A percentile compares a stretch with the other conserved stretches of the same genome.
These are phyloP conservation scores for Astrephomene gubernaculifera DNA, from an alignment of 139 green algal species.

Conservation along the genomic window DNA sequence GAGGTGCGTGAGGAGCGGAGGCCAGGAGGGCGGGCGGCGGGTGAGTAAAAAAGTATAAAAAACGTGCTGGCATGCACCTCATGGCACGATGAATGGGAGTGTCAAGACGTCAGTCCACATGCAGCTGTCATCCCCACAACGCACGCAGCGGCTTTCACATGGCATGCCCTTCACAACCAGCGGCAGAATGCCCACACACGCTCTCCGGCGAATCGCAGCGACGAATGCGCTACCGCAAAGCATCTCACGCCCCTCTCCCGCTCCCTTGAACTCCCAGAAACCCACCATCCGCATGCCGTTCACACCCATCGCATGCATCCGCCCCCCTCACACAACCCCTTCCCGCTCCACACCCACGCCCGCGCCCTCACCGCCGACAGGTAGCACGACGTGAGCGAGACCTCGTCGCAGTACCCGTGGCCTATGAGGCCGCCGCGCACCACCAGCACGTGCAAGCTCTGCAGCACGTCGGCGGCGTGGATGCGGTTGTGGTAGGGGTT, in stretches of 20 bases:
- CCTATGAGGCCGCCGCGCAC: slow-evolving; percentile 58
- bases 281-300: background rate
- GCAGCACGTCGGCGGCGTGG: slow-evolving; percentile 72
- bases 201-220: too few relatives aligned
- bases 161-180: too few relatives aligned
- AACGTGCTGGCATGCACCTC: too few relatives aligned
- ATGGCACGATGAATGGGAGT: too few relatives aligned
- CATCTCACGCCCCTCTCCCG: too few relatives aligned
- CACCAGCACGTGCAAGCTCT: slow-evolving; percentile 69
- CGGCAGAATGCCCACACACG: too few relatives aligned
- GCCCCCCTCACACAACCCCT: background rate
- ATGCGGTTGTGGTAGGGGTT: slow-evolving; percentile 77
- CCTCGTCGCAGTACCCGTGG: slow-evolving; percentile 59
- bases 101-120: too few relatives aligned
- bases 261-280: background rate
- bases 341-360: background rate
- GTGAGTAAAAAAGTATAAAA: too few relatives aligned
- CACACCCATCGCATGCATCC: background rate
- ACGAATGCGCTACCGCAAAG: too few relatives aligned
- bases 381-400: slow-evolving; percentile 61
- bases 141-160: too few relatives aligned
- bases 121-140: too few relatives aligned
- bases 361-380: slow-evolving; percentile 59
- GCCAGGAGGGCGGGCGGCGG: too few relatives aligned
- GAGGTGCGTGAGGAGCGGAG: background rate